phyloP scores from a whole-genome alignment of 2,329 filamentous ascomycete genomes.

The Diaporthe batatas region DNA sequence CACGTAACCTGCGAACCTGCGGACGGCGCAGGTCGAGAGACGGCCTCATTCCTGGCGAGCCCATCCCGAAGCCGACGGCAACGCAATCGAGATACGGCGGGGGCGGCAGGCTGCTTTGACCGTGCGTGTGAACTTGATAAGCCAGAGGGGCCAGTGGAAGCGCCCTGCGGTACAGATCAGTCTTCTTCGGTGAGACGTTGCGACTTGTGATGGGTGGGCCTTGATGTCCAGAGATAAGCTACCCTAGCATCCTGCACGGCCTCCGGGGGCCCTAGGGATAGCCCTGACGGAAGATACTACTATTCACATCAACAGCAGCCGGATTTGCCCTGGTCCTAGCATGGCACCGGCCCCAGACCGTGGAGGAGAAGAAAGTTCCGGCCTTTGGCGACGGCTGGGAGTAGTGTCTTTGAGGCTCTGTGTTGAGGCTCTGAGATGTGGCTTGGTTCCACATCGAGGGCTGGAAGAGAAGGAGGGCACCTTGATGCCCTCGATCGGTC shows the following conservation, averaged over 20 bases:
- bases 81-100: constrained; percentile 12
- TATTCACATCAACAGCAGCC: background rate
- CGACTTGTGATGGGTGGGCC: constrained; percentile 4
- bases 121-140: constrained; percentile 21
- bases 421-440: constrained; percentile 23
- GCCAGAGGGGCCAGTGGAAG: constrained; percentile 1
- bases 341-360: background rate
- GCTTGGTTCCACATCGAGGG: constrained; percentile 19
- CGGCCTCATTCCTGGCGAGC: constrained; percentile 20
- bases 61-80: constrained; percentile 29
- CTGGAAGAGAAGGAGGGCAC: constrained; percentile 19
- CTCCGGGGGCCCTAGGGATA: constrained; percentile 8
- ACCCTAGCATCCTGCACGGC: background rate
- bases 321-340: background rate
- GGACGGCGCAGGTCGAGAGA: background rate
- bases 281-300: background rate
- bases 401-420: constrained; percentile 23
- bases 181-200: constrained; percentile 19
- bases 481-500: background rate
- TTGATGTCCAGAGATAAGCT: constrained; percentile 33
- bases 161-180: background rate
- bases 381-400: background rate
- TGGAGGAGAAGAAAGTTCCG: background rate
- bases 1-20: background rate
- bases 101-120: constrained; percentile 24